phyloP scores from a whole-genome alignment of 169 alveolate species.

The Cryptosporidium muris region DNA sequence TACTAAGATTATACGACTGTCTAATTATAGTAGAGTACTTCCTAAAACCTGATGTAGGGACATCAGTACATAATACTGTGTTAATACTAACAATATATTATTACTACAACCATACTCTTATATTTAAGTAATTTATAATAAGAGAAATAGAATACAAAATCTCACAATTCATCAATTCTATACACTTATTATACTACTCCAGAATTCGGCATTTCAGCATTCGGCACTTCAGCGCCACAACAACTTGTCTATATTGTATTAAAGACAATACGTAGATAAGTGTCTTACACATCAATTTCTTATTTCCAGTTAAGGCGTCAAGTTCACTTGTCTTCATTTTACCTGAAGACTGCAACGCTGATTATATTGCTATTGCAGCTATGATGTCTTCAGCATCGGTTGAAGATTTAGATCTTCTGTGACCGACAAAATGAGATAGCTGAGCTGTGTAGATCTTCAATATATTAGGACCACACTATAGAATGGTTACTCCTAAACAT shows the following conservation, averaged over 20 bases:
- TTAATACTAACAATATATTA: too few species aligned
- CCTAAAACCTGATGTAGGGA: too few species aligned
- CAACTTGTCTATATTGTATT: neutral
- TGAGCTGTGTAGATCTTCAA: slow-evolving; percentile 30
- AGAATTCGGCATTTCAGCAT: too few species aligned
- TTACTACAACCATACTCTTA: too few species aligned
- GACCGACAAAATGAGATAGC: slow-evolving; percentile 70
- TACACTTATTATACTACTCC: too few species aligned
- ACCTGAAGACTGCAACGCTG: slow-evolving; percentile 74
- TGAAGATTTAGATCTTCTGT: slow-evolving; percentile 18
- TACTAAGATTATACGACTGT: too few species aligned
- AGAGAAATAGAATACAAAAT: neutral
- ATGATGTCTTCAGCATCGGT: slow-evolving; percentile 72
- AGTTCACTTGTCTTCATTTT: slow-evolving; percentile 71
- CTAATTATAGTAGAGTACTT: too few species aligned
- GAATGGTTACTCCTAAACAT: too few species aligned
- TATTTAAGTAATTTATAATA: too few species aligned
- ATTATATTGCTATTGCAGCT: slow-evolving; percentile 73
- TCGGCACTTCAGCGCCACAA: too few species aligned
- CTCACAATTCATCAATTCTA: neutral
- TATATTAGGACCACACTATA: neutral
- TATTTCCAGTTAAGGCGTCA: slow-evolving; percentile 12
- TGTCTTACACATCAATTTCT: slow-evolving; percentile 57
- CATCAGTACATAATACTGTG: too few species aligned
- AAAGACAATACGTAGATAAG: slow-evolving; percentile 1